Evolutionary conservation across 2,329 filamentous ascomycete species (phyloP).

Genomic region (Curvularia sp.): DNA sequence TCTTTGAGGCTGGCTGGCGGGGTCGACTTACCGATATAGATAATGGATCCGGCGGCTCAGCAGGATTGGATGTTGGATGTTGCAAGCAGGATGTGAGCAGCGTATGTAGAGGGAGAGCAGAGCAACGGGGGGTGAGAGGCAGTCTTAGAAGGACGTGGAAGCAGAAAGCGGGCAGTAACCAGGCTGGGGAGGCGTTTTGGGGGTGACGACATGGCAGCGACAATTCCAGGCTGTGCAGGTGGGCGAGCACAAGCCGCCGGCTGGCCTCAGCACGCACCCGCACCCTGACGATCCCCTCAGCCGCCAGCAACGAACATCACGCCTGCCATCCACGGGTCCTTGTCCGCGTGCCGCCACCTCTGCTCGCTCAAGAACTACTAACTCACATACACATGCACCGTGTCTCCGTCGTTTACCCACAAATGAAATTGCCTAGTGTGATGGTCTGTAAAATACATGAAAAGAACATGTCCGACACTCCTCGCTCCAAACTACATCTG

Average conservation of each 20-base stretch:
- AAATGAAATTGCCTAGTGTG: conserved; percentile 52
- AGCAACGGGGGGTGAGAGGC: conserved; percentile 12
- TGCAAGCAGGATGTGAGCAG: conserved; percentile 7
- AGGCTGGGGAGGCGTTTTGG: conserved; percentile 38
- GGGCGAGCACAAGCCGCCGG: conserved; percentile 20
- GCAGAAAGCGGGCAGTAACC: conserved; percentile 35
- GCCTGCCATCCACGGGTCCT: conserved; percentile 3
- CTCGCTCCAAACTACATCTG: conserved; percentile 45
- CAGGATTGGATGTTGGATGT: neutral
- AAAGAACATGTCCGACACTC: conserved; percentile 44
- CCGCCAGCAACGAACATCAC: conserved; percentile 19
- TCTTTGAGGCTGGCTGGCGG: conserved; percentile 30
- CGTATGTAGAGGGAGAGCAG: conserved; percentile 5
- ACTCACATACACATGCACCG: conserved; percentile 9
- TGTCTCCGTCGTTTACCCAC: conserved; percentile 24
- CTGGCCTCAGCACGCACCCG: conserved; percentile 8
- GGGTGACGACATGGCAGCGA: conserved; percentile 47
- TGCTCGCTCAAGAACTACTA: neutral
- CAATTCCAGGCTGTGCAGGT: conserved; percentile 22
- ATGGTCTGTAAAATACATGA: conserved; percentile 53
- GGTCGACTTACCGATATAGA: conserved; percentile 39
- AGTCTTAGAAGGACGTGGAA: conserved; percentile 9
- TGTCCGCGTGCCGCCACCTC: conserved; percentile 12
- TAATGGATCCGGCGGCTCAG: conserved; percentile 19
- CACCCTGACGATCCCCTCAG: conserved; percentile 43